phyloP scores from a whole-genome alignment of 163 green algal species.

The Chlamydomonas reinhardtii region DNA sequence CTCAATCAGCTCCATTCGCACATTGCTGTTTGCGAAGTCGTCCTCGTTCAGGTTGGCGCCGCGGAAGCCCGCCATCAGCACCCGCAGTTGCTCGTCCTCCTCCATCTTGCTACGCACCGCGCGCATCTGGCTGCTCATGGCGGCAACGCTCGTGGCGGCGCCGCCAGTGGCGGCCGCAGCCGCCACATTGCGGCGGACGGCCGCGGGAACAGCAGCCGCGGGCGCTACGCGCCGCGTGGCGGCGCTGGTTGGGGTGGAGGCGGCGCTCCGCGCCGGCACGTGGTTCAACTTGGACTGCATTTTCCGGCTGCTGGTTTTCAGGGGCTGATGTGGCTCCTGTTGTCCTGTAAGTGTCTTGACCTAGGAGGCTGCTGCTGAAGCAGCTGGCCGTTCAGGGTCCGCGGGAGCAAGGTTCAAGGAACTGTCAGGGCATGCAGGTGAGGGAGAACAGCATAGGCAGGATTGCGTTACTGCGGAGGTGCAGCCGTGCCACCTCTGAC shows the following conservation, averaged over 20 bases:
- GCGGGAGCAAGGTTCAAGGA: not conserved
- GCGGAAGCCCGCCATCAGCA: constrained; percentile 92
- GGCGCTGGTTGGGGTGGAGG: not conserved
- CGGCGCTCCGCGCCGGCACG: too few species aligned
- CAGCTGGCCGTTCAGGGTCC: too few species aligned
- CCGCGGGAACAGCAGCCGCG: not conserved
- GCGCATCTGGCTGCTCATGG: constrained; percentile 79
- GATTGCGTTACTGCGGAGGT: too few species aligned
- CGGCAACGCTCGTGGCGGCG: constrained; percentile 32
- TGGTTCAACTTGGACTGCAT: not conserved
- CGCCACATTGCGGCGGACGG: not conserved
- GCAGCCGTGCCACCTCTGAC: too few species aligned
- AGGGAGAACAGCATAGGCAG: too few species aligned
- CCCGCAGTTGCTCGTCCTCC: constrained; percentile 85
- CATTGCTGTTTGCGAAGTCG: constrained; percentile 86
- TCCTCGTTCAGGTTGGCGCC: constrained; percentile 88
- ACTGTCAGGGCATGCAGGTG: not conserved
- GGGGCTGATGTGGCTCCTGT: too few species aligned
- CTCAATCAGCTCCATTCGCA: constrained; percentile 87
- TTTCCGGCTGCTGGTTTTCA: not conserved
- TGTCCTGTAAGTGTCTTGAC: too few species aligned
- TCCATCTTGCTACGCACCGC: constrained; percentile 79
- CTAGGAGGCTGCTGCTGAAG: not conserved
- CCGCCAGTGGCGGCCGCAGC: not conserved
- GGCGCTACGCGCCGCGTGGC: not conserved